Conservation (phyloP, 441 rosid species). For the Populus tomentosa region DNA sequence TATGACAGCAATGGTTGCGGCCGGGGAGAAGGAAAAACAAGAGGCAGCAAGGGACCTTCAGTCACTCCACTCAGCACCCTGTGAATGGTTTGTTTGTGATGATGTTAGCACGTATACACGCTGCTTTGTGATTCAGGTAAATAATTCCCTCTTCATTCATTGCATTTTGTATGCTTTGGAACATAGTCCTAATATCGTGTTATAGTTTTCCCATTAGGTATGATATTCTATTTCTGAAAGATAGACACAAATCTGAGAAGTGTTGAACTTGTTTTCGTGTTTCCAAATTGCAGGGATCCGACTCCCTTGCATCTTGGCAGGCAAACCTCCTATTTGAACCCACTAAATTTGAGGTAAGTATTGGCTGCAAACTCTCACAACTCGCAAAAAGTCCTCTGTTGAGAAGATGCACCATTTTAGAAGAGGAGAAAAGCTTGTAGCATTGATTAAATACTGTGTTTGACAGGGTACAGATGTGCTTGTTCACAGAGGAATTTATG, state of each 20-base stretch:
- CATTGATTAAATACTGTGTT: neutral
- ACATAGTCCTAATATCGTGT: neutral
- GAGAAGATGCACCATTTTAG: neutral
- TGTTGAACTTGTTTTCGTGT: neutral
- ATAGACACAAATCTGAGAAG: neutral
- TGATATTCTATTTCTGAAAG: neutral
- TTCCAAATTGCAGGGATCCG: constrained; percentile 62
- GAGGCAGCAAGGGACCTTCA: constrained; percentile 73
- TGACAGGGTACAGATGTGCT: constrained; percentile 64
- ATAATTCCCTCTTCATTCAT: constrained; percentile 10
- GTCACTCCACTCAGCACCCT: constrained; percentile 77
- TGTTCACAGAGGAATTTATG: constrained; percentile 92
- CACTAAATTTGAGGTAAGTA: constrained; percentile 66
- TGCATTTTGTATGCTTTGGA: neutral
- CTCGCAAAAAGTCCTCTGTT: neutral
- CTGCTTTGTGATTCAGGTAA: constrained; percentile 82
- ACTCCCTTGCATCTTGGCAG: constrained; percentile 85
- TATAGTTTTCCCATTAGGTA: neutral
- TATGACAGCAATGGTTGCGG: constrained; percentile 81
- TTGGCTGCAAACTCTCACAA: neutral
- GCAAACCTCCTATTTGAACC: constrained; percentile 91
- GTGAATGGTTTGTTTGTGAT: constrained; percentile 94
- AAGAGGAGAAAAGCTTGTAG: neutral
- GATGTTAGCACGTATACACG: constrained; percentile 65
- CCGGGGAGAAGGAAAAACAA: constrained; percentile 75